phyloP scores from a whole-genome alignment of 2,329 filamentous ascomycete genomes.

The Phialophora macrospora region DNA sequence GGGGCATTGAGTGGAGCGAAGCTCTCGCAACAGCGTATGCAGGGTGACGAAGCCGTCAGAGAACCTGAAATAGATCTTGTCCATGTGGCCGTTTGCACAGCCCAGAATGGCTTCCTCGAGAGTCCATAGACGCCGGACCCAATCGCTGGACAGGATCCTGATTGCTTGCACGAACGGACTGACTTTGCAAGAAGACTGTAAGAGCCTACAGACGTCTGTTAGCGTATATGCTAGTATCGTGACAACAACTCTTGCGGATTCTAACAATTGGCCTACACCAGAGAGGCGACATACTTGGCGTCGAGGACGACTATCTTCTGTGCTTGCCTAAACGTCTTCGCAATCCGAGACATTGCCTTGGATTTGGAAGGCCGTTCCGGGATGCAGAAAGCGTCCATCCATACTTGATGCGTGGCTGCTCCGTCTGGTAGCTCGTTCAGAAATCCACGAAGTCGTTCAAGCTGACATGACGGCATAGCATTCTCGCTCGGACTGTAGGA shows the following conservation, averaged over 20 bases:
- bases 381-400: slow-evolving; percentile 13
- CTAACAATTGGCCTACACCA: neutral
- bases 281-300: neutral
- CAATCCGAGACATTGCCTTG: slow-evolving; percentile 6
- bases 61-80: slow-evolving; percentile 16
- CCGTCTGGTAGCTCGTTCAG: neutral
- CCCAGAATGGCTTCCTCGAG: slow-evolving; percentile 8
- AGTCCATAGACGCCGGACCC: slow-evolving; percentile 4
- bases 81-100: neutral
- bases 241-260: neutral
- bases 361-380: slow-evolving; percentile 1
- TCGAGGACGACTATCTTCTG: slow-evolving; percentile 11
- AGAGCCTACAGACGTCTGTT: neutral
- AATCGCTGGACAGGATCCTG: slow-evolving; percentile 8
- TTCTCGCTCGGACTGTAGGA: slow-evolving; percentile 1
- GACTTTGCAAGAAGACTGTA: slow-evolving; percentile 8
- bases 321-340: slow-evolving; percentile 4
- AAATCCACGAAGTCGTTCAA: slow-evolving; percentile 6
- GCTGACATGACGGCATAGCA: slow-evolving; percentile 10
- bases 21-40: slow-evolving; percentile 6
- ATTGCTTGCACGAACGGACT: slow-evolving; percentile 8
- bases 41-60: slow-evolving; percentile 2
- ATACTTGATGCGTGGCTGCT: neutral
- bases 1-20: slow-evolving; percentile 8
- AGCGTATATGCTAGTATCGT: neutral